Evolutionary conservation across 2,329 filamentous ascomycete genomes (phyloP).

Genomic region (Sporothrix sp.): DNA sequence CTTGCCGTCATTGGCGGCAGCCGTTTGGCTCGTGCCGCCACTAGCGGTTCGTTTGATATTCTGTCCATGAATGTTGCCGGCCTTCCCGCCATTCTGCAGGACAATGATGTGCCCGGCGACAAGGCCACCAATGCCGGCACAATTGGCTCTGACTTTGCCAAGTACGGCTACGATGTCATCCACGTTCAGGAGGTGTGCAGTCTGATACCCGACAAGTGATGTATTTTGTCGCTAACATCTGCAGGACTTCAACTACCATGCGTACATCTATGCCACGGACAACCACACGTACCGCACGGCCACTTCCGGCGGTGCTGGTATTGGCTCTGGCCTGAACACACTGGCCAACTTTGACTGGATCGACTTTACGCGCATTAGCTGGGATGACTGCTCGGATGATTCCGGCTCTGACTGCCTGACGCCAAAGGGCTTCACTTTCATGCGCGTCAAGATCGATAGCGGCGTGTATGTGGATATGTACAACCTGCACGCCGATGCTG

Average conservation of each 20-base stretch:
- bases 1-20: neutral
- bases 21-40: neutral
- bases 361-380: slow-evolving; percentile 47
- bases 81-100: slow-evolving; percentile 45
- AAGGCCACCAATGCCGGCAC: slow-evolving; percentile 46
- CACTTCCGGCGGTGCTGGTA: slow-evolving; percentile 53
- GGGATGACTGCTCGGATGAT: slow-evolving; percentile 47
- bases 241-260: slow-evolving; percentile 58
- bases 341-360: slow-evolving; percentile 49
- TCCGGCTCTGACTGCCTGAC: slow-evolving; percentile 53
- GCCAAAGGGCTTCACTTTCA: slow-evolving; percentile 60
- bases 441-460: slow-evolving; percentile 44
- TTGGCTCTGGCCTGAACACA: slow-evolving; percentile 57
- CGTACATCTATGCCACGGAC: slow-evolving; percentile 50
- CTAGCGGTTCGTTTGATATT: slow-evolving; percentile 35
- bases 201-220: no score
- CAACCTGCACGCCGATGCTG: slow-evolving; percentile 59
- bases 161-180: slow-evolving; percentile 51
- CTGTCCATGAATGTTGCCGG: slow-evolving; percentile 52
- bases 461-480: slow-evolving; percentile 53
- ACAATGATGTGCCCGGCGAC: slow-evolving; percentile 52
- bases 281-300: slow-evolving; percentile 50
- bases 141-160: slow-evolving; percentile 47
- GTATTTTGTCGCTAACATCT: no score
- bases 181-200: slow-evolving; percentile 49